Conservation (phyloP, 345 rosid species). For the Euphorbia tirucalli region DNA sequence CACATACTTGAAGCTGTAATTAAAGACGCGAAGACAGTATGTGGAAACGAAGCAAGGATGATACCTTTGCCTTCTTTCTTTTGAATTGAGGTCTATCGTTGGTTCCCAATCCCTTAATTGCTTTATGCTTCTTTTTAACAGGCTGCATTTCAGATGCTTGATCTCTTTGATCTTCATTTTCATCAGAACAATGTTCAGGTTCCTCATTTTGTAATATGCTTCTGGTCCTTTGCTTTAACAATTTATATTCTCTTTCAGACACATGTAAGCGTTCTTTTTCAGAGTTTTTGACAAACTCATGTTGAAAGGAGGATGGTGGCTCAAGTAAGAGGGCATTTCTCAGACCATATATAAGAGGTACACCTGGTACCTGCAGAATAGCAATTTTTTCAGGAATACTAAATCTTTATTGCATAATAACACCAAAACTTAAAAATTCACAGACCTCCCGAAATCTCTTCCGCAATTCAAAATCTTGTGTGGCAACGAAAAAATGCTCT, state of each 20-base stretch:
- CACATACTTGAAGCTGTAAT: neutral
- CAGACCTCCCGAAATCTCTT: constrained; percentile 65
- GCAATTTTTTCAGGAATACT: neutral
- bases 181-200: constrained; percentile 26
- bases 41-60: neutral
- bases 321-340: constrained; percentile 75
- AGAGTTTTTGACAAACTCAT: constrained; percentile 47
- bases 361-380: constrained; percentile 62
- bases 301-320: constrained; percentile 75
- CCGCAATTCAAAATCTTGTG: constrained; percentile 73
- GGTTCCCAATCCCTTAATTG: constrained; percentile 34
- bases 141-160: constrained; percentile 23
- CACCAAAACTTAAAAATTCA: neutral
- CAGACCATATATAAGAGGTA: constrained; percentile 72
- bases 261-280: constrained; percentile 59
- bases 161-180: constrained; percentile 35
- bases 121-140: constrained; percentile 19
- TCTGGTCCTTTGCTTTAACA: constrained; percentile 43
- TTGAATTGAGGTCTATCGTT: constrained; percentile 78
- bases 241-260: constrained; percentile 44
- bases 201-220: constrained; percentile 31
- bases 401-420: neutral
- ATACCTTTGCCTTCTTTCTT: constrained; percentile 77
- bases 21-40: neutral
- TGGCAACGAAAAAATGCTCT: constrained; percentile 81